phyloP scores from a whole-genome alignment of 257 asterid species.

The Perilla frutescens region DNA sequence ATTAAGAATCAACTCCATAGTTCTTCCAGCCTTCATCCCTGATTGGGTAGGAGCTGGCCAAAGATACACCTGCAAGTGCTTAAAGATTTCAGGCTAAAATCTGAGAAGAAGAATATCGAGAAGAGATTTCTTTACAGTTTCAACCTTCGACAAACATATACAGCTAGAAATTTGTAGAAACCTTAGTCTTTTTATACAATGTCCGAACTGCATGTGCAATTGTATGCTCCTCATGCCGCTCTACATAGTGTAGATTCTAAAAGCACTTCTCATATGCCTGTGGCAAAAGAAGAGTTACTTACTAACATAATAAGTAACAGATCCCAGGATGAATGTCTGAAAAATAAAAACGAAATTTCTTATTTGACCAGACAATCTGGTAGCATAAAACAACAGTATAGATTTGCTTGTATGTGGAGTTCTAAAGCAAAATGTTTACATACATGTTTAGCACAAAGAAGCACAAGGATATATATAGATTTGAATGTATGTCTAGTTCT shows the following conservation, averaged over 20 bases:
- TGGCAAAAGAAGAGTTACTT: constrained; percentile 30
- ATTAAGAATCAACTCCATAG: constrained; percentile 71
- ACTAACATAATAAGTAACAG: not conserved
- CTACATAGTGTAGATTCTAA: constrained; percentile 89
- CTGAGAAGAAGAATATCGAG: constrained; percentile 18
- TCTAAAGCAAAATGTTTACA: too few species aligned
- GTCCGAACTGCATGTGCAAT: constrained; percentile 95
- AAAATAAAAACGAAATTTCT: too few species aligned
- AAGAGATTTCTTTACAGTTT: too few species aligned
- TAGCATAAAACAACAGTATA: too few species aligned
- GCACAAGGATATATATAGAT: too few species aligned
- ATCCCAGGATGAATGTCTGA: too few species aligned
- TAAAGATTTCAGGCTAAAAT: constrained; percentile 20
- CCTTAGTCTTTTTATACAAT: constrained; percentile 88
- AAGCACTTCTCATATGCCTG: constrained; percentile 96
- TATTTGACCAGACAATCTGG: too few species aligned
- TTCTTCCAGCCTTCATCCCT: constrained; percentile 94
- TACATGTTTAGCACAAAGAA: too few species aligned
- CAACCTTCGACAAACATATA: too few species aligned
- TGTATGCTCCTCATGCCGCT: constrained; percentile 92
- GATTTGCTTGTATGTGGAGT: too few species aligned
- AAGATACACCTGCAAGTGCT: constrained; percentile 69
- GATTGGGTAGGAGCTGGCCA: constrained; percentile 91
- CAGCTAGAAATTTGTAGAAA: constrained; percentile 26
- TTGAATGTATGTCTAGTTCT: too few species aligned